phyloP scores from a whole-genome alignment of 306 rosid species.

The Calophaca sinica region DNA sequence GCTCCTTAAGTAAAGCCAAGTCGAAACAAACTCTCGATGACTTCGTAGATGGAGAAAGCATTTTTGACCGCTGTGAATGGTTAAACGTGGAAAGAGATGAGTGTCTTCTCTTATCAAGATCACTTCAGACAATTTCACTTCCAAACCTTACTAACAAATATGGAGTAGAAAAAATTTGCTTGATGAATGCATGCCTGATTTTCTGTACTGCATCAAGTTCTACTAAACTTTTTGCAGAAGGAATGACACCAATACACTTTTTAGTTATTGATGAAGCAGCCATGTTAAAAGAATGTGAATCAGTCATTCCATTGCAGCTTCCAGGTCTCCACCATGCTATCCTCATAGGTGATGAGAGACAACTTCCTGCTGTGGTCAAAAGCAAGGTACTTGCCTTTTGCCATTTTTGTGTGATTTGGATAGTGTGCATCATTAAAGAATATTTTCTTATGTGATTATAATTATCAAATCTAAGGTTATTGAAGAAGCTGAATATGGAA shows the following conservation, averaged over 20 bases:
- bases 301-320: conserved; percentile 64
- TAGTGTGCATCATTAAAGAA: background rate
- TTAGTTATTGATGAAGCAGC: conserved; percentile 74
- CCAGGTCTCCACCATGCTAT: conserved; percentile 53
- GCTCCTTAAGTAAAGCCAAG: conserved; percentile 13
- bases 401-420: conserved; percentile 15
- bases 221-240: conserved; percentile 39
- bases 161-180: conserved; percentile 24
- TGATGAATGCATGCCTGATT: conserved; percentile 49
- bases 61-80: conserved; percentile 5
- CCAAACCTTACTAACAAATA: conserved; percentile 5
- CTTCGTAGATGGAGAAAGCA: background rate
- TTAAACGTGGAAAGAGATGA: conserved; percentile 18
- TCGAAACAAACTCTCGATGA: background rate
- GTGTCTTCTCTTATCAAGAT: conserved; percentile 29
- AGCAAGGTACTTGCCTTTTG: conserved; percentile 57
- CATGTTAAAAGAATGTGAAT: conserved; percentile 70
- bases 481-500: conserved; percentile 55
- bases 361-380: conserved; percentile 68
- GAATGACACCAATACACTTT: conserved; percentile 15
- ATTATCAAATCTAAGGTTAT: conserved; percentile 39
- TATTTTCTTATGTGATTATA: background rate
- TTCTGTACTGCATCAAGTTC: conserved; percentile 61
- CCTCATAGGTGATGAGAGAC: conserved; percentile 69
- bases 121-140: conserved; percentile 32